Evolutionary conservation across 441 rosid genomes (phyloP), one percentile per base, ranked within the genome.

Genomic region (Eutrema salsugineum): DNA sequence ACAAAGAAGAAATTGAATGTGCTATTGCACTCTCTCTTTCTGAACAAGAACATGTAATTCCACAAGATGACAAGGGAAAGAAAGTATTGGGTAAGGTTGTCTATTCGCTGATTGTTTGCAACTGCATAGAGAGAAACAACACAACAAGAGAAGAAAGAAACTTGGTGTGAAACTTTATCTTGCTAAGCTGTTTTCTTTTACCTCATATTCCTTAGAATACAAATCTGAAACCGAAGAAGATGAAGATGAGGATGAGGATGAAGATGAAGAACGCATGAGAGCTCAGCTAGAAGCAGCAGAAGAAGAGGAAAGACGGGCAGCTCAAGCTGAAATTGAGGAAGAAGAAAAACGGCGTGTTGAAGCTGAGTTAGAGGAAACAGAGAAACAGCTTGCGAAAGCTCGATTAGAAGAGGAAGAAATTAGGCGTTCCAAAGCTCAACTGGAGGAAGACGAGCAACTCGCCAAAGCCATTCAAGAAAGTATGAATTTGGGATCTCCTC

Each of bases 11-110:
- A 16, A 77, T 91, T 57, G 88, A 88, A 70, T 87, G 79, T 61
- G 99, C 99, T 72, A 83, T 93, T 79, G 97, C 89, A 66, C 72
- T 85, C 8, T 93, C 99, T 40, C 94, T 93, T 59, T 73, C 82
- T 22, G 98, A 93, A 80, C 91, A 86, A 77, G 83, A 80, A 70
- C 94, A 80, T 67, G 68, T 49, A 0, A 28, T 60, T 55, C 61
- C 61, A 24, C 75, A 27, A 51, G 61, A 63, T 62, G 70, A 71
- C 39, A 85, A 72, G 59, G 82, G 83, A 58, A 74, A 76, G 78
- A 53, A 60, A 75, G 73, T 86, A 74, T 95, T 93, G 53, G 88
- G 97, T 77, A 50, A 75, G 60, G 60, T 8, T 60, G 16, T 60
- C 11, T 17, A 15, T 38, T 20, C 11, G 11, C 27, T 5, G 2